Percentiles rank a stretch among this genome's conserved stretches.
These are phyloP conservation scores for Aspergillus neoniger DNA, from an alignment of 2,329 filamentous ascomycete species.

Conservation along the genomic window DNA sequence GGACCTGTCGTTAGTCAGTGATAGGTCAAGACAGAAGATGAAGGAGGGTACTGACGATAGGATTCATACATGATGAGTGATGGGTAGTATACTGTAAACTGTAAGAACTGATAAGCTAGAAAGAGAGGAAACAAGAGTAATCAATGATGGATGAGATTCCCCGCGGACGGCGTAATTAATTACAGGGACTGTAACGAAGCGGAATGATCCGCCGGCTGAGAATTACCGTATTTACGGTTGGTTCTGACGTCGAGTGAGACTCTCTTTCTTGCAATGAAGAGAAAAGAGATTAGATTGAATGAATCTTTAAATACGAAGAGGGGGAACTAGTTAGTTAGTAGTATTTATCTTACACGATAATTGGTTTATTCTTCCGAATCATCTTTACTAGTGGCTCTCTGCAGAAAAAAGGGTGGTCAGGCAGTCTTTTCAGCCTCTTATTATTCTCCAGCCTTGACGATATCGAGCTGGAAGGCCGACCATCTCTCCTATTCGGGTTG, in stretches of 20 bases:
- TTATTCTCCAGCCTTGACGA: not conserved
- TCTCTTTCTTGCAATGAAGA: no score
- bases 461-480: not conserved
- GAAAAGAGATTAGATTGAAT: not conserved
- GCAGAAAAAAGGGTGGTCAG: not conserved
- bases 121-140: no score
- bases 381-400: not conserved
- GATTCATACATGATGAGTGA: constrained; percentile 46
- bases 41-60: constrained; percentile 38
- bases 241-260: constrained; percentile 5
- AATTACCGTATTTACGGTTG: constrained; percentile 4
- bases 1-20: constrained; percentile 55
- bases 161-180: not conserved
- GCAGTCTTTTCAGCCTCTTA: not conserved
- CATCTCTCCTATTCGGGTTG: constrained; percentile 4
- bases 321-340: no score
- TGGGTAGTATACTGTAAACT: not conserved
- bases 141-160: not conserved
- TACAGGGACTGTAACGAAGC: constrained; percentile 9
- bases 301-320: not conserved
- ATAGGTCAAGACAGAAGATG: not conserved
- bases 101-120: no score
- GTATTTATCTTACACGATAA: not conserved
- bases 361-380: not conserved
- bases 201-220: constrained; percentile 1